Evolutionary conservation across 148 eudicot species (phyloP), one percentile per base, ranked within the genome.

Genomic region (Arbutus unedo): DNA sequence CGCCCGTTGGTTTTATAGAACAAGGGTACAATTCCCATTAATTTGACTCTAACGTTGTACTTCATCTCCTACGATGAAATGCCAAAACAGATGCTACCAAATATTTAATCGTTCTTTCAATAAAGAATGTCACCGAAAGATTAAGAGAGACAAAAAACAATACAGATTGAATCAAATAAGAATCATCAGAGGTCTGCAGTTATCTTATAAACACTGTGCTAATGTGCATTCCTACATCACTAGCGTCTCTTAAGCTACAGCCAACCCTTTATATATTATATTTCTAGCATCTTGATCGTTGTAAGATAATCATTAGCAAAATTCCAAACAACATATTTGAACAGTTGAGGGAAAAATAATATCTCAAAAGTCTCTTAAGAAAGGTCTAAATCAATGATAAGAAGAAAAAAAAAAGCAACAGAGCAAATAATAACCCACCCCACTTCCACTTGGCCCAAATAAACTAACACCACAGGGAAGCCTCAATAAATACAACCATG

Each of bases 391-490:
- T 80, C 74, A 66, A 66, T 66, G 44, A 11, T 21, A 21, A 79
- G 49, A 6, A 68, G 51, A 10, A 76, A 44, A 9, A 77, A 77
- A 81, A 81, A 81, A 85, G 47, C 43, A 38, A 59, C 60, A 76
- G 50, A 55, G 55, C 77, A 60, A 82, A 38, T 47, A 43, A 10
- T 14, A 79, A 67, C 76, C 77, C 80, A 55, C 71, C 81, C 87
- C 79, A 83, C 79, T 80, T 57, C 78, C 84, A 76, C 41, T 5
- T 67, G 66, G 59, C 54, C 80, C 86, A 53, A 59, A 76, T 60
- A n/a, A 56, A 74, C 50, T 10, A 21, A 68, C n/a, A 48, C 57
- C 59, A 38, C 57, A 55, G 62, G 74, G 72, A 57, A 9, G 6
- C 45, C 62, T 11, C 66, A 56, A 78, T 45, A 80, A 85, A 43